Base-by-base conservation (phyloP, 2,329 filamentous ascomycete species). In the Verticillium isaacii region DNA sequence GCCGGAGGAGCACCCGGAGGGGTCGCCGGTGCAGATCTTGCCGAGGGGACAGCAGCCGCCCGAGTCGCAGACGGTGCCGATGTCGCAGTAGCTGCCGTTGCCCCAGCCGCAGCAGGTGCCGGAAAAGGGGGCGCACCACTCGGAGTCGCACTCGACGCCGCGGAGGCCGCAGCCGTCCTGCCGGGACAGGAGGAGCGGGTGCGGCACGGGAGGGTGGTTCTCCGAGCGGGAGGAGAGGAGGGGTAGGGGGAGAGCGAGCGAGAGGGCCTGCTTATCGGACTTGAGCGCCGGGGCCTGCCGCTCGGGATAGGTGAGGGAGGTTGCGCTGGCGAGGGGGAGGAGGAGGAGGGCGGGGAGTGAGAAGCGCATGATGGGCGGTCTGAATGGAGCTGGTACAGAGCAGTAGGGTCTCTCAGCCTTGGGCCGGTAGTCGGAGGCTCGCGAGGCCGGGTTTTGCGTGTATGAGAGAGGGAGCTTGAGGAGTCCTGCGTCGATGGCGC, bases 41-140 rank as follows among this genome's bases (percentile, higher is more conserved):
- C 74, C 74, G n/a, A 65, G 59, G 14, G 65, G 62, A 58, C 74
- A 76, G 66, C 74, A 76, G n/a, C 73, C 73, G 5, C 67, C 64
- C 2, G 54, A 7, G 39, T 66, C 62, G 60, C 74, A 76, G 62
- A 69, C 68, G 23, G 70, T 65, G 6, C 71, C 73, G 14, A 57
- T n/a, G 8, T 70, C 67, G 65, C 74, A 76, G 62, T 70, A 76
- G 15, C 68, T 61, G 37, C 72, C 71, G 17, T 63, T 62, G 56
- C 70, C 67, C 50, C 60, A 62, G 62, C 50, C 57, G 59, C 74
- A 76, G 66, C 75, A 77, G n/a, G 56, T 25, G 14, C 64, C 69
- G 9, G 59, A 60, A 9, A 63, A n/a, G 17, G 70, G 68, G 62
- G 76, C 74, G 60, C 75, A 77, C 25, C 65, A 60, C 57, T 34